A percentile compares a stretch with the other conserved stretches of the same genome.
Conservation (phyloP, 805 yeast species). For the Saturnispora hagleri region DNA sequence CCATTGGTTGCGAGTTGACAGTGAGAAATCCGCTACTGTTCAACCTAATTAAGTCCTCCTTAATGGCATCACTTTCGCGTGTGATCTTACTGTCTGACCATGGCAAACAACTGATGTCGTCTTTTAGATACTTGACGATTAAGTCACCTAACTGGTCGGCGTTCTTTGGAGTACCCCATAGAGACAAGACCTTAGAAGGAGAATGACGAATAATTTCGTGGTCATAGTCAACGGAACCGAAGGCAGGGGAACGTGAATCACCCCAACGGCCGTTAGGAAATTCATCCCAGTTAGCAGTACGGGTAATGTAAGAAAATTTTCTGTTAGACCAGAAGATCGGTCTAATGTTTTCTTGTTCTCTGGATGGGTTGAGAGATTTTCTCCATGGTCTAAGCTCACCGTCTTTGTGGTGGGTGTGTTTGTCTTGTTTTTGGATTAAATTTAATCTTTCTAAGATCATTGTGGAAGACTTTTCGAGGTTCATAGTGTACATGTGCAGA, state of each 20-base stretch:
- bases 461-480: conserved; percentile 81
- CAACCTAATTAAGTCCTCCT: conserved; percentile 48
- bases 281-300: conserved; percentile 95
- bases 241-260: conserved; percentile 95
- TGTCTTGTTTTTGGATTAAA: conserved; percentile 30
- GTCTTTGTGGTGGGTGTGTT: conserved; percentile 12
- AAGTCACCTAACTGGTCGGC: conserved; percentile 52
- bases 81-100: conserved; percentile 93
- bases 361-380: conserved; percentile 71
- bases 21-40: conserved; percentile 67
- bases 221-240: conserved; percentile 82
- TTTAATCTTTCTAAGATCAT: conserved; percentile 76
- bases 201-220: conserved; percentile 76
- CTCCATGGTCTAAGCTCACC: conserved; percentile 68
- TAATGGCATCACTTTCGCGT: conserved; percentile 60
- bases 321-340: conserved; percentile 96
- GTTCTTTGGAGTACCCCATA: conserved; percentile 79
- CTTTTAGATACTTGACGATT: conserved; percentile 60
- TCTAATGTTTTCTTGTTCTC: conserved; percentile 74
- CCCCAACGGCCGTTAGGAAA: conserved; percentile 99
- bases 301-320: conserved; percentile 76
- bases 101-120: conserved; percentile 68
- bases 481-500: conserved; percentile 95
- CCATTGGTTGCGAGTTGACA: conserved; percentile 89
- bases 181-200: conserved; percentile 64